Conservation (phyloP, 2,329 filamentous ascomycete genomes). For the Aspergillus thermomutatus region DNA sequence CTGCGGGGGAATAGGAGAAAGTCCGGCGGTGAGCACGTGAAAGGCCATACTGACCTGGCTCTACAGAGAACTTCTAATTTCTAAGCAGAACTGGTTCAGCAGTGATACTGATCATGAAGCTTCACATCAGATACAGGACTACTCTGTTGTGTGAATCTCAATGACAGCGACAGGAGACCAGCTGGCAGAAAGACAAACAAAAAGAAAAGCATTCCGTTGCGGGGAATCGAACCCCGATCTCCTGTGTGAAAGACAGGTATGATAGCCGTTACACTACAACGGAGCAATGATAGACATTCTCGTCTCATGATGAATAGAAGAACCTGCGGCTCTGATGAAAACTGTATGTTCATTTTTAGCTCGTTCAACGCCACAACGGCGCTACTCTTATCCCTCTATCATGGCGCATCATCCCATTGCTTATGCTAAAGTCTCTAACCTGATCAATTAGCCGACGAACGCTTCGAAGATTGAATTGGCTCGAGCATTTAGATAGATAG, state of each 20-base stretch:
- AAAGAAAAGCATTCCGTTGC: conserved; percentile 1
- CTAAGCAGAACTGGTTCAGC: no score
- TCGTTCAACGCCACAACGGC: no score
- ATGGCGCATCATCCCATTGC: no score
- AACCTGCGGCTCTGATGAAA: no score
- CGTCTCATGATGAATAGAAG: no score
- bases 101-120: neutral
- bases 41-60: neutral
- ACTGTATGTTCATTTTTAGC: no score
- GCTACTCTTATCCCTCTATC: no score
- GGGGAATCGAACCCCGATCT: conserved; percentile 11
- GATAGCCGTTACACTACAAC: conserved; percentile 9
- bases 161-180: neutral
- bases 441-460: no score
- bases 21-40: neutral
- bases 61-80: neutral
- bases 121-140: neutral
- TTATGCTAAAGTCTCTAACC: no score
- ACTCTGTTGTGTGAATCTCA: neutral
- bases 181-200: neutral
- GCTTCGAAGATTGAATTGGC: no score
- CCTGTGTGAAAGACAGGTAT: conserved; percentile 9
- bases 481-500: no score
- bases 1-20: neutral
- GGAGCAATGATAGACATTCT: neutral